phyloP scores from a whole-genome alignment of 2,329 filamentous ascomycete species.

The Pseudocercospora pini-densiflorae region DNA sequence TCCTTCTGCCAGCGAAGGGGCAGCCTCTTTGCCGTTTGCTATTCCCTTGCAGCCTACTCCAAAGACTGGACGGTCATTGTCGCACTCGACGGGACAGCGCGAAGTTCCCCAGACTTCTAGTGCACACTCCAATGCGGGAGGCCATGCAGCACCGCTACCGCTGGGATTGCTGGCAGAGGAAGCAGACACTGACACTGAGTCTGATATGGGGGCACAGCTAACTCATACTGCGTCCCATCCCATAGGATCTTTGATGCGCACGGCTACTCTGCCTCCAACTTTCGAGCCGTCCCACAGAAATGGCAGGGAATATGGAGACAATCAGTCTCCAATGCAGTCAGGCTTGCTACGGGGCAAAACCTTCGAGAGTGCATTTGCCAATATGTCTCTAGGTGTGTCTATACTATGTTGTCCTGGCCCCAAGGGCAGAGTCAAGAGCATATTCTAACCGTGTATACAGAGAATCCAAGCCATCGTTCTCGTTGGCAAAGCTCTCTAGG shows the following conservation, averaged over 20 bases:
- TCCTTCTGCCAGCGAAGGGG: constrained; percentile 42
- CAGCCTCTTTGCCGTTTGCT: constrained; percentile 75
- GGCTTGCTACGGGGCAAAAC: constrained; percentile 26
- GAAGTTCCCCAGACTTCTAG: constrained; percentile 28
- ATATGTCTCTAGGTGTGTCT: constrained; percentile 36
- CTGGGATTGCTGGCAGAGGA: constrained; percentile 38
- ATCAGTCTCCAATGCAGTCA: constrained; percentile 23
- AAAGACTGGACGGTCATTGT: constrained; percentile 93
- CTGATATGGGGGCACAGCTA: constrained; percentile 30
- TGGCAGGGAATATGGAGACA: constrained; percentile 27
- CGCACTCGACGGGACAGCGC: constrained; percentile 71
- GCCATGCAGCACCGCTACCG: constrained; percentile 32
- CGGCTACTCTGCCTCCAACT: constrained; percentile 35
- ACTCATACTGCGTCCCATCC: constrained; percentile 41
- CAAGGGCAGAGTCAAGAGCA: constrained; percentile 12
- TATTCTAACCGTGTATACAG: constrained; percentile 23
- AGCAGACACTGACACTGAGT: constrained; percentile 35
- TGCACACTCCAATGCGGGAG: constrained; percentile 22
- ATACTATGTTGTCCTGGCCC: not conserved
- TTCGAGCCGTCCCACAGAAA: constrained; percentile 29
- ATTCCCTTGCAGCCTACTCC: constrained; percentile 88
- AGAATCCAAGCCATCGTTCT: constrained; percentile 34
- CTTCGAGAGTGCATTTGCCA: constrained; percentile 35
- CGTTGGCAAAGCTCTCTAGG: constrained; percentile 75
- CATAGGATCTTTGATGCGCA: constrained; percentile 37